Conservation (phyloP, 2,329 filamentous ascomycete genomes). For the Trichoderma koningiopsis region DNA sequence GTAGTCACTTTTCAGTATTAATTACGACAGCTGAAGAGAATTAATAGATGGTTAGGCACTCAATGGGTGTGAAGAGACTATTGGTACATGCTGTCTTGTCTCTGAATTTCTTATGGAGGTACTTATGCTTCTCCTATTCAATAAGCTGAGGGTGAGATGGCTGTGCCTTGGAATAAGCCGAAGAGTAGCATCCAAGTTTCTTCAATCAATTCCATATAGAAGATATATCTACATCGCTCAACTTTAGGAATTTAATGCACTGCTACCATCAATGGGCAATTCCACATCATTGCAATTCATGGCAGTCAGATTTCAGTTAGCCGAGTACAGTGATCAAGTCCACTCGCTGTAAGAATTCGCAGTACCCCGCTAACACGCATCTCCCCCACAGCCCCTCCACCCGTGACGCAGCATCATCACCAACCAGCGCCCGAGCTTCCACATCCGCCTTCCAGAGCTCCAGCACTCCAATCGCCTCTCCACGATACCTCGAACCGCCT, state of each 20-base stretch:
- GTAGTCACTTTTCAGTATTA: too few species aligned
- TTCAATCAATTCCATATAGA: background rate
- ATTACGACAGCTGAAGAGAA: too few species aligned
- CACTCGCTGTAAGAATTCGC: too few species aligned
- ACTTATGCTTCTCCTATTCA: too few species aligned
- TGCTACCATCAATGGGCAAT: background rate
- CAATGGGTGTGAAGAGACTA: too few species aligned
- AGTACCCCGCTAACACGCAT: background rate
- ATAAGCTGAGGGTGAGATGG: background rate
- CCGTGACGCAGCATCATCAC: conserved; percentile 39
- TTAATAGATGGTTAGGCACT: too few species aligned
- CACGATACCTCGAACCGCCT: background rate
- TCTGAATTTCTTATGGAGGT: too few species aligned
- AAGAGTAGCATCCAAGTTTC: background rate
- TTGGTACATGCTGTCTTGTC: too few species aligned
- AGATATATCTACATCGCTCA: background rate
- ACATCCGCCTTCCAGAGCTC: conserved; percentile 21
- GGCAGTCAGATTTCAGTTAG: background rate
- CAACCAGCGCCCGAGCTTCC: conserved; percentile 22
- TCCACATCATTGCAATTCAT: background rate
- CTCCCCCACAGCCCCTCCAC: conserved; percentile 34
- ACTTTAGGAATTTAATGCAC: background rate
- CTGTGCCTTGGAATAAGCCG: background rate
- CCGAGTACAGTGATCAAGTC: background rate
- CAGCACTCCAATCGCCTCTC: background rate